Evolutionary conservation across 495 filamentous ascomycete species (phyloP).

Genomic region (Aspergillus coremiiformis): DNA sequence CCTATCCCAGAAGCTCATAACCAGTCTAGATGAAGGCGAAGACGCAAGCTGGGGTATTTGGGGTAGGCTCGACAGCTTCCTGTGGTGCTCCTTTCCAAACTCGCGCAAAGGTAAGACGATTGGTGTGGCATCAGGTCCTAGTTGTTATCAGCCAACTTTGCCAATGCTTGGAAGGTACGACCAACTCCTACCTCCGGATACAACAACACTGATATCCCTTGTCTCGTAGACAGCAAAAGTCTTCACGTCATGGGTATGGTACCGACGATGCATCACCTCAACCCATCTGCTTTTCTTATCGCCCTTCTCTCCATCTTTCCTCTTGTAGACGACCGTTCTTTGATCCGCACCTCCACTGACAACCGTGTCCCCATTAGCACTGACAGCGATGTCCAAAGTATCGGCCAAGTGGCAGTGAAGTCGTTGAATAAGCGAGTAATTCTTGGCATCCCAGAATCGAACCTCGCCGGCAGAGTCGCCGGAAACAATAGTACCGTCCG

Average conservation of each 20-base stretch:
- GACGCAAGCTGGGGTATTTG: conserved; percentile 65
- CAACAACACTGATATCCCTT: conserved; percentile 72
- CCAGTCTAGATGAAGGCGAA: conserved; percentile 58
- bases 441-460: conserved; percentile 88
- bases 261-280: conserved; percentile 71
- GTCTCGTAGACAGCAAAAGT: conserved; percentile 87
- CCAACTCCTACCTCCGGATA: conserved; percentile 71
- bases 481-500: conserved; percentile 83
- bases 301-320: conserved; percentile 44
- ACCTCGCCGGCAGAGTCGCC: conserved; percentile 92
- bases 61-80: conserved; percentile 69
- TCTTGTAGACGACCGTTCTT: conserved; percentile 70
- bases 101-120: conserved; percentile 72
- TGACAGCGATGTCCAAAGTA: conserved; percentile 73
- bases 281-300: conserved; percentile 66
- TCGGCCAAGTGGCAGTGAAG: conserved; percentile 85
- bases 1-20: conserved; percentile 91
- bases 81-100: conserved; percentile 73
- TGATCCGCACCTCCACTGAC: conserved; percentile 88
- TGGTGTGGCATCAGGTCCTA: conserved; percentile 79
- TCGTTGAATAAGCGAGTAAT: conserved; percentile 76
- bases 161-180: not conserved
- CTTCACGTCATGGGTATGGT: conserved; percentile 91
- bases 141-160: conserved; percentile 27
- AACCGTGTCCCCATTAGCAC: conserved; percentile 73